Conservation (phyloP, 192 early-diverging fungal species). For the Coemansia sp. region DNA sequence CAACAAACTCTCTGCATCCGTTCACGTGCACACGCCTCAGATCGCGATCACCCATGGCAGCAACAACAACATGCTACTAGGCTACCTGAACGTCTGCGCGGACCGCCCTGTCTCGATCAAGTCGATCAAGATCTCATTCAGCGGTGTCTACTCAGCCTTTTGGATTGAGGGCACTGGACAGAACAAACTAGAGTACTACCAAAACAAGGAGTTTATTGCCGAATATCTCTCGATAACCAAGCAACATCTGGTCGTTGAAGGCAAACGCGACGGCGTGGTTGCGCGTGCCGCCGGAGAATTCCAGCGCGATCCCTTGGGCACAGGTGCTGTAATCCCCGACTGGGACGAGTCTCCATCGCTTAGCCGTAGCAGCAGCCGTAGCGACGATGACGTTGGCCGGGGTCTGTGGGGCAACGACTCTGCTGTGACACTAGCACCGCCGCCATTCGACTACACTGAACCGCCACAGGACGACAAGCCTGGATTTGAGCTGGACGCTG, state of each 20-base stretch:
- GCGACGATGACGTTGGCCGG: constrained; percentile 11
- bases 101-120: constrained; percentile 25
- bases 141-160: constrained; percentile 36
- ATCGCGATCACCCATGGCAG: constrained; percentile 36
- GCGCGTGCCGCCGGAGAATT: constrained; percentile 2
- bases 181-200: constrained; percentile 28
- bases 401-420: constrained; percentile 11
- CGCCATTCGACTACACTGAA: constrained; percentile 4
- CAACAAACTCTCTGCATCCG: constrained; percentile 18
- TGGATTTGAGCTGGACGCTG: constrained; percentile 22
- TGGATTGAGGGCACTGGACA: constrained; percentile 31
- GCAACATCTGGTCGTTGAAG: constrained; percentile 10
- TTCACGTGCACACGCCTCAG: constrained; percentile 38
- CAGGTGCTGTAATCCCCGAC: neutral
- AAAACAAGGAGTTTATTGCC: constrained; percentile 36
- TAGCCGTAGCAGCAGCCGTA: constrained; percentile 20
- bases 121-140: constrained; percentile 23
- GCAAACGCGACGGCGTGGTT: neutral
- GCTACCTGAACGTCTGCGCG: constrained; percentile 20
- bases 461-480: neutral
- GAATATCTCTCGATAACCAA: constrained; percentile 18
- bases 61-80: constrained; percentile 37
- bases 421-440: constrained; percentile 10
- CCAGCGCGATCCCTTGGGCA: constrained; percentile 2
- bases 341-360: neutral